Evolutionary conservation across 2,329 filamentous ascomycete genomes (phyloP), one percentile per base, ranked within the genome.

Genomic region (Penicillium hesseltinei): DNA sequence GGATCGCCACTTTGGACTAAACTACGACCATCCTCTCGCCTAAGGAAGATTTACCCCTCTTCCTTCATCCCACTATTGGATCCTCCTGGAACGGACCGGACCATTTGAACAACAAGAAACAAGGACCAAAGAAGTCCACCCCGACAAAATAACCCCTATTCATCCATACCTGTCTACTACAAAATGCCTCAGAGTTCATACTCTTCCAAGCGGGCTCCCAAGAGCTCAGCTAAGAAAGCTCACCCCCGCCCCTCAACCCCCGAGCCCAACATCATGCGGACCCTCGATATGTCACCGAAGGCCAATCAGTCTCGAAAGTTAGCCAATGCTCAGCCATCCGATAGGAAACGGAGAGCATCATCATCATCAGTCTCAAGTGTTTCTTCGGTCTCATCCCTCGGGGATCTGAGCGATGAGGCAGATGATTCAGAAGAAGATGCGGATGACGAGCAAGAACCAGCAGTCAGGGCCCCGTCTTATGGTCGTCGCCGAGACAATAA

Each of bases 391-490:
- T 74, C 73, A 2, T 73, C 70, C 4, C 64, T 75, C 3, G 69
- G 67, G 21, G 73, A 73, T 7, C 51, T 73, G 31, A 74, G 72
- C 44, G 72, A 74, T 38, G 72, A 73, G n/a, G 69, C 62, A 25
- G 71, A 74, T 48, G 71, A 71, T 25, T 72, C 72, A 9, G 75
- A 75, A 50, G 73, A 73, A 44, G 71, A 73, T 62, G 73, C 73
- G 15, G 76, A 77, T 48, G 76, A 79, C 55, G 75, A 78, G 61
- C 71, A 77, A 54, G 76, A 78, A 54, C 68, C 74, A 75, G 59
- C 73, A 72, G 62, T 71, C 48, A 69, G 70, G 56, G 70, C 72
- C 73, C 74, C 75, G 75, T 77, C 77, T 73, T 76, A 74, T 71
- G 72, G 69, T 61, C 68, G 66, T 56, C 69, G 69, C 54, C 66